Evolutionary conservation across 768 basidiomycete species (phyloP).

Genomic region (Amanita fuliginea): DNA sequence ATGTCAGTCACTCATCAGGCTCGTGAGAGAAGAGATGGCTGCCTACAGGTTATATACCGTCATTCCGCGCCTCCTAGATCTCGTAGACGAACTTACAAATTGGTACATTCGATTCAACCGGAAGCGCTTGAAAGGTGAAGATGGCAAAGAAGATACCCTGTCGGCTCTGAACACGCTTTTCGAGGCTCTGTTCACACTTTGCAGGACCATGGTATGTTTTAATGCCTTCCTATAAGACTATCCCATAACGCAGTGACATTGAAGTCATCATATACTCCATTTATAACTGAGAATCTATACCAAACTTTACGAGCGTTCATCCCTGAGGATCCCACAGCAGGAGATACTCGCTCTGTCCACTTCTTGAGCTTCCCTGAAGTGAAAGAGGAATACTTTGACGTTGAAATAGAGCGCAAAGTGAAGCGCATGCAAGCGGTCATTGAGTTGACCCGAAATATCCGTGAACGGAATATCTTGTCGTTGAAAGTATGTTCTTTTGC

Average conservation of each 20-base stretch:
- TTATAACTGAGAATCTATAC: slow-evolving; percentile 94
- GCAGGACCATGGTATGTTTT: slow-evolving; percentile 76
- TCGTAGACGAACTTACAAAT: slow-evolving; percentile 95
- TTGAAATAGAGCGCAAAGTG: slow-evolving; percentile 87
- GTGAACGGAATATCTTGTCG: slow-evolving; percentile 78
- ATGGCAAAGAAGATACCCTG: slow-evolving; percentile 78
- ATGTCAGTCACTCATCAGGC: slow-evolving; percentile 92
- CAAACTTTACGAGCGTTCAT: slow-evolving; percentile 83
- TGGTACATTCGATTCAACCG: slow-evolving; percentile 99
- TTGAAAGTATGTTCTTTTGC: slow-evolving; percentile 59
- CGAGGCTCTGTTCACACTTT: slow-evolving; percentile 89
- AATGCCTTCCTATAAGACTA: neutral
- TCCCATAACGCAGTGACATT: neutral
- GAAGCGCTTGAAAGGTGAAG: slow-evolving; percentile 89
- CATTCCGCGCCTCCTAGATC: slow-evolving; percentile 85
- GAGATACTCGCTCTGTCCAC: slow-evolving; percentile 87
- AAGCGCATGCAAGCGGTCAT: slow-evolving; percentile 93
- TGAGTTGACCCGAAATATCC: slow-evolving; percentile 79
- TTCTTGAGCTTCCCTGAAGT: slow-evolving; percentile 91
- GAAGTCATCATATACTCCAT: slow-evolving; percentile 96
- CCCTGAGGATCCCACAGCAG: slow-evolving; percentile 56
- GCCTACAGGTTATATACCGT: slow-evolving; percentile 97
- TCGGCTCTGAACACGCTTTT: slow-evolving; percentile 92
- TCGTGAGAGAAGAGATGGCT: slow-evolving; percentile 92
- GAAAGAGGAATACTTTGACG: slow-evolving; percentile 92